A percentile compares a stretch with the other conserved stretches of the same genome.
Evolutionary conservation across 352 stramenopile species (phyloP).

Genomic region (Phytopythium sindhum): DNA sequence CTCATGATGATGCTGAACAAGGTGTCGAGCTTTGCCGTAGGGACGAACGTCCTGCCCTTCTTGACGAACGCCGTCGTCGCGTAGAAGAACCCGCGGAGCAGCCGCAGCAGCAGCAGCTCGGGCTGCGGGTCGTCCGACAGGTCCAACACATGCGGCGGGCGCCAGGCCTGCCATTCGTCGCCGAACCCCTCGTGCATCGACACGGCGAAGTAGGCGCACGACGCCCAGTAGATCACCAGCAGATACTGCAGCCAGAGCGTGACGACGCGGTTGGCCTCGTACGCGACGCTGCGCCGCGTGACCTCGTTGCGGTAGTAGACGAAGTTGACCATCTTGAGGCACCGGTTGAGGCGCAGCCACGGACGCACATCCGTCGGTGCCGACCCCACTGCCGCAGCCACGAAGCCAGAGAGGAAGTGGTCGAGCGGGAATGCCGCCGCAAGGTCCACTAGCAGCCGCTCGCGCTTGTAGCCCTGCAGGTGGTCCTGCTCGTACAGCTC

Average conservation of each 20-base stretch:
- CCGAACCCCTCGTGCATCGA: constrained; percentile 54
- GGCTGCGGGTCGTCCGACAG: constrained; percentile 17
- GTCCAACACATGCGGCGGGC: constrained; percentile 29
- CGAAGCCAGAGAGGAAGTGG: constrained; percentile 30
- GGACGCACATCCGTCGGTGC: constrained; percentile 9
- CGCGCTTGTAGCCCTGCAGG: constrained; percentile 46
- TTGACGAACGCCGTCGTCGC: constrained; percentile 59
- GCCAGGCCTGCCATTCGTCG: constrained; percentile 49
- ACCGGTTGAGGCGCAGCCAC: constrained; percentile 54
- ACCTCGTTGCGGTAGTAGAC: constrained; percentile 63
- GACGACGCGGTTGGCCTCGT: constrained; percentile 51
- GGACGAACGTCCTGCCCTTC: constrained; percentile 49
- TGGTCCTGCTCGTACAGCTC: constrained; percentile 65
- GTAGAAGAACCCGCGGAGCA: constrained; percentile 51
- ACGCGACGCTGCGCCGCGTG: constrained; percentile 51
- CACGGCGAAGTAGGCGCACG: constrained; percentile 60
- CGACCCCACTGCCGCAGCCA: background rate
- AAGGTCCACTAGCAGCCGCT: constrained; percentile 38
- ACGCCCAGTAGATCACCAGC: constrained; percentile 61
- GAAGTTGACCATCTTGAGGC: constrained; percentile 49
- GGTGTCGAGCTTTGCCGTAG: constrained; percentile 35
- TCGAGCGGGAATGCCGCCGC: constrained; percentile 47
- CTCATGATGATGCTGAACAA: constrained; percentile 49
- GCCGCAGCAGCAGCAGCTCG: constrained; percentile 29
- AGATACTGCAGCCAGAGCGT: constrained; percentile 56